Conservation (phyloP, 108 stramenopile species). For the Nitzschia palea region DNA sequence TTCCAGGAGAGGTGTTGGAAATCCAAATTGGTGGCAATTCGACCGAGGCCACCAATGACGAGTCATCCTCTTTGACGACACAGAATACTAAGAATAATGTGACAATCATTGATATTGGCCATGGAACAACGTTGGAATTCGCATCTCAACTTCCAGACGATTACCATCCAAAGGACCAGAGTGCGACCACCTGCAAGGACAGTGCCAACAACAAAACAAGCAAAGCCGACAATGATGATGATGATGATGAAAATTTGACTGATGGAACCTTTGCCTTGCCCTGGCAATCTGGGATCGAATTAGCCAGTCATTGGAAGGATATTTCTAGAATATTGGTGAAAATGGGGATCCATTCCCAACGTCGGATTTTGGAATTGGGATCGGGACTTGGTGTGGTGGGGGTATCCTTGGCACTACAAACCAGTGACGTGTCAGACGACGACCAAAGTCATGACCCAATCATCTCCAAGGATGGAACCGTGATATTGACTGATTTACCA, state of each 20-base stretch:
- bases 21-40: slow-evolving; percentile 46
- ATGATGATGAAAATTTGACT: not conserved
- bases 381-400: slow-evolving; percentile 67
- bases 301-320: slow-evolving; percentile 5
- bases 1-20: slow-evolving; percentile 61
- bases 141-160: slow-evolving; percentile 11
- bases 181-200: too few species aligned
- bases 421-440: not conserved
- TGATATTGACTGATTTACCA: slow-evolving; percentile 43
- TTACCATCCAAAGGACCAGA: not conserved
- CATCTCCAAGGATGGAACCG: not conserved
- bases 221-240: slow-evolving; percentile 10
- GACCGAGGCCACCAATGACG: not conserved
- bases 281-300: slow-evolving; percentile 16
- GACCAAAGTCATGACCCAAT: not conserved
- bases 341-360: not conserved
- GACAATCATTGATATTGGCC: slow-evolving; percentile 29
- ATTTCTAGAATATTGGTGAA: not conserved
- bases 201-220: too few species aligned
- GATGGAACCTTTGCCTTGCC: slow-evolving; percentile 24
- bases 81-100: not conserved
- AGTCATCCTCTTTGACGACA: too few species aligned
- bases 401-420: slow-evolving; percentile 42
- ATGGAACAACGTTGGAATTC: slow-evolving; percentile 20
- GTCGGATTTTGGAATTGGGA: slow-evolving; percentile 65